Conservation (phyloP, 176 grass and related monocot genomes). For the Pontederia paniculata region DNA sequence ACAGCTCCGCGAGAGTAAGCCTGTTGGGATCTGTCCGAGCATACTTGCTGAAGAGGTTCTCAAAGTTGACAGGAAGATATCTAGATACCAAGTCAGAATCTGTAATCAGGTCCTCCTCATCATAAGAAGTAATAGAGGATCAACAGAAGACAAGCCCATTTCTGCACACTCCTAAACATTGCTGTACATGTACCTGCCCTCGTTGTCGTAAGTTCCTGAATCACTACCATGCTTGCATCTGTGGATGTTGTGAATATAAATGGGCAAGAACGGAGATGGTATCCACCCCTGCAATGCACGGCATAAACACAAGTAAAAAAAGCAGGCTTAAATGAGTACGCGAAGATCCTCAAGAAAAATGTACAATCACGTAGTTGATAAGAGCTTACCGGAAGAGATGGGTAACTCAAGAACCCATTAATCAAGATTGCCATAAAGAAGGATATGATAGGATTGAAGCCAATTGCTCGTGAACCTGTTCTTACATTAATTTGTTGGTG, state of each 20-base stretch:
- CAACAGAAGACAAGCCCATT: not conserved
- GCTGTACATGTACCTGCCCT: slow-evolving; percentile 67
- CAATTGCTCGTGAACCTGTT: slow-evolving; percentile 54
- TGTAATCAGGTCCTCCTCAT: not conserved
- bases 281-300: slow-evolving; percentile 38
- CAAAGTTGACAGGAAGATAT: slow-evolving; percentile 69
- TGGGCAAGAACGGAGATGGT: slow-evolving; percentile 61
- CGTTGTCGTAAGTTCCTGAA: slow-evolving; percentile 47
- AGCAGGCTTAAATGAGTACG: not conserved
- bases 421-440: slow-evolving; percentile 40
- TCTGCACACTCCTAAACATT: not conserved
- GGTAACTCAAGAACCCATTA: slow-evolving; percentile 59
- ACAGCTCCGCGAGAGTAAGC: slow-evolving; percentile 45
- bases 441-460: slow-evolving; percentile 68
- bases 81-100: slow-evolving; percentile 9
- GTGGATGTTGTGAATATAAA: slow-evolving; percentile 81
- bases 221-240: slow-evolving; percentile 76
- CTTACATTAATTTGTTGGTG: not conserved
- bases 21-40: slow-evolving; percentile 40
- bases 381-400: slow-evolving; percentile 48
- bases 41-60: slow-evolving; percentile 90
- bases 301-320: not conserved
- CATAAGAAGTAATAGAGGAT: not conserved
- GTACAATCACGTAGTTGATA: not conserved
- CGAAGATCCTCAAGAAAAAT: too few relatives aligned